Conservation (phyloP, 257 asterid species). For the Solanum appendiculatum region DNA sequence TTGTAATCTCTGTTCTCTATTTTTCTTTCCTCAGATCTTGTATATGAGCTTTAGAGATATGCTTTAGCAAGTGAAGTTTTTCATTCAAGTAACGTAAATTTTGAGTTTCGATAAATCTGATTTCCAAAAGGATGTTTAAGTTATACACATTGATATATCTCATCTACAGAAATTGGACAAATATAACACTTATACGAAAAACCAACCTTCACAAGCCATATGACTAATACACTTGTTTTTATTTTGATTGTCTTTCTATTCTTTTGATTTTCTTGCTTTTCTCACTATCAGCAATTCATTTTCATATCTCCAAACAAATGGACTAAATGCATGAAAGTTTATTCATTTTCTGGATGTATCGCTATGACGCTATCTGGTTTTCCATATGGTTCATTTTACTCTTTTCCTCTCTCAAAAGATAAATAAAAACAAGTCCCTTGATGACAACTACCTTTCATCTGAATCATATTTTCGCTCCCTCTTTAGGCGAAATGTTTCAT, state of each 20-base stretch:
- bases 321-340: neutral
- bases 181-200: neutral
- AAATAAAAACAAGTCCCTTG: neutral
- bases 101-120: neutral
- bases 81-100: neutral
- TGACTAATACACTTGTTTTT: neutral
- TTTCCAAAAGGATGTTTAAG: neutral
- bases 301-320: neutral
- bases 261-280: neutral
- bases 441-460: neutral
- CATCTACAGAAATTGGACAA: neutral
- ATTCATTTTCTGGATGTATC: neutral
- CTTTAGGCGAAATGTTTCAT: neutral
- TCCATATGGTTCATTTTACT: neutral
- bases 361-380: neutral
- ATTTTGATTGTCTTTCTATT: neutral
- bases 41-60: constrained; percentile 28
- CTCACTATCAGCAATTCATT: neutral
- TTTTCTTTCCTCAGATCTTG: constrained; percentile 10
- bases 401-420: neutral
- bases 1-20: neutral
- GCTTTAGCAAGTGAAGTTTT: constrained; percentile 4
- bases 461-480: neutral
- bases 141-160: neutral
- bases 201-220: neutral